Conservation (phyloP, 2,329 filamentous ascomycete species). For the Echinosphaeria canescens region DNA sequence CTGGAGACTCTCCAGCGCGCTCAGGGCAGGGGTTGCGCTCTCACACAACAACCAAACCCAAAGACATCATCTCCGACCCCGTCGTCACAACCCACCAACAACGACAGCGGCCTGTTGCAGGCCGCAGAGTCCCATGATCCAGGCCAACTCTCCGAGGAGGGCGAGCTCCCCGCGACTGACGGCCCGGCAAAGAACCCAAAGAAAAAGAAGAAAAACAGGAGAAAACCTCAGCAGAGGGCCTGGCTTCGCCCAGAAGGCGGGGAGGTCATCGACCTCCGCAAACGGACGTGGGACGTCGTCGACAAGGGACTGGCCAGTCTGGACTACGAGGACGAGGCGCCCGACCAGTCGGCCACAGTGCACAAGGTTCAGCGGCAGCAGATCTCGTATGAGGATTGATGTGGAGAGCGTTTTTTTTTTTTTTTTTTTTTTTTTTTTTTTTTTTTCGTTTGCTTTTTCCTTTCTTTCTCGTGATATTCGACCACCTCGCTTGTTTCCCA, state of each 20-base stretch:
- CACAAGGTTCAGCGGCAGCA: constrained; percentile 18
- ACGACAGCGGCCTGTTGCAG: background rate
- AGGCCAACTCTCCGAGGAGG: constrained; percentile 3
- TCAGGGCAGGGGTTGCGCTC: constrained; percentile 16
- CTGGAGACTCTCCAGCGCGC: constrained; percentile 47
- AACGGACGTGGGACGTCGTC: constrained; percentile 46
- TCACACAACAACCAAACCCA: too few species aligned
- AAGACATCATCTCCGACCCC: too few species aligned
- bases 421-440: background rate
- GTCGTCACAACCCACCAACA: constrained; percentile 1
- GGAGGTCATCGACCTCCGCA: constrained; percentile 33
- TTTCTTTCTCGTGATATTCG: background rate
- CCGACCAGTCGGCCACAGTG: constrained; percentile 6
- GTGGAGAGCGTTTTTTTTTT: constrained; percentile 1
- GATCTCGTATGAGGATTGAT: constrained; percentile 25
- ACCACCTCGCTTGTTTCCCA: background rate
- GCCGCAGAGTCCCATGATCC: constrained; percentile 1
- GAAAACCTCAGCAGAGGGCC: constrained; percentile 11
- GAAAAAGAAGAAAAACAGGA: constrained; percentile 10
- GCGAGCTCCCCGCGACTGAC: constrained; percentile 5
- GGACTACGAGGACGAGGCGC: constrained; percentile 30
- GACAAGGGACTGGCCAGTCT: constrained; percentile 36
- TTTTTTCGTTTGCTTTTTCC: background rate
- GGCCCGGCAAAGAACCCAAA: constrained; percentile 8
- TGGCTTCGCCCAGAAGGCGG: too few species aligned